Percentiles rank a stretch among this genome's conserved stretches.
These are phyloP conservation scores for Debaryomyces singareniensis DNA, from an alignment of 1,139 yeast genomes.

Conservation along the genomic window DNA sequence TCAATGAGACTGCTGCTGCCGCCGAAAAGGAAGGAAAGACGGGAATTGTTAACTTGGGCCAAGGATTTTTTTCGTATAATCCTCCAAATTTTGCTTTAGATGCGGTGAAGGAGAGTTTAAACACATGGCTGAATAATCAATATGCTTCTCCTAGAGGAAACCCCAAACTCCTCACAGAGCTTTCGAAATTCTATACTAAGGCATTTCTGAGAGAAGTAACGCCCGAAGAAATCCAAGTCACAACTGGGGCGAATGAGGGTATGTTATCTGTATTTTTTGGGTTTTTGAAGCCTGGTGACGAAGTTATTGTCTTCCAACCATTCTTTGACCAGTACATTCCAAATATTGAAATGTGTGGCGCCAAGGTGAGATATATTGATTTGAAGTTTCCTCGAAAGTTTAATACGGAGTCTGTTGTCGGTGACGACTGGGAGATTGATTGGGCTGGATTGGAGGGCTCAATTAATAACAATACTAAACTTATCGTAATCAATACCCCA, in stretches of 20 bases:
- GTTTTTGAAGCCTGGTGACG: constrained; percentile 81
- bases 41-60: constrained; percentile 84
- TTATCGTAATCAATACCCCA: constrained; percentile 86
- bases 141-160: constrained; percentile 91
- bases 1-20: constrained; percentile 90
- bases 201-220: constrained; percentile 56
- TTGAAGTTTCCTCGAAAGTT: constrained; percentile 79
- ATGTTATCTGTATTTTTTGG: constrained; percentile 82
- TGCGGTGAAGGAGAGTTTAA: constrained; percentile 76
- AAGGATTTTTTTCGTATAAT: constrained; percentile 91
- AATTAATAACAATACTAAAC: constrained; percentile 68
- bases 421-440: constrained; percentile 83
- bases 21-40: constrained; percentile 60
- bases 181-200: constrained; percentile 66
- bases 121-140: constrained; percentile 72
- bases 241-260: constrained; percentile 98
- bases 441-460: constrained; percentile 68
- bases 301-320: constrained; percentile 95
- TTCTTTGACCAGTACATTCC: constrained; percentile 95
- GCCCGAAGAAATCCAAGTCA: constrained; percentile 64
- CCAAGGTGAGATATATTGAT: constrained; percentile 79
- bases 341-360: constrained; percentile 90
- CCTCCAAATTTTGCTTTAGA: constrained; percentile 87
- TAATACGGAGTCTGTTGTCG: constrained; percentile 56
- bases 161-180: constrained; percentile 61